phyloP scores from a whole-genome alignment of 305 asterid species.

The Petunia hybrid region DNA sequence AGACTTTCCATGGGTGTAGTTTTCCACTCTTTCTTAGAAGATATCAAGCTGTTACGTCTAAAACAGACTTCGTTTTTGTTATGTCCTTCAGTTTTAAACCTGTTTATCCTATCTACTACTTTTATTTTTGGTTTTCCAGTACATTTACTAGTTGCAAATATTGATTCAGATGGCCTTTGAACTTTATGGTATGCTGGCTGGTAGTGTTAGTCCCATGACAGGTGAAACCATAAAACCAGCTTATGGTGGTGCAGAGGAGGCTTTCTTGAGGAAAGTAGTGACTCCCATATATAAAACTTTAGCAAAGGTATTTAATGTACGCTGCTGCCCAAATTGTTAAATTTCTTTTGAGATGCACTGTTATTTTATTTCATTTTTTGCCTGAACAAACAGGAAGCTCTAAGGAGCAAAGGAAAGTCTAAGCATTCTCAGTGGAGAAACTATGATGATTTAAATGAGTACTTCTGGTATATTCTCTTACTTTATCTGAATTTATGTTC shows the following conservation, averaged over 20 bases:
- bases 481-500: constrained; percentile 16
- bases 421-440: constrained; percentile 97
- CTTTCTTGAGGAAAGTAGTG: constrained; percentile 85
- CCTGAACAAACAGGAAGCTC: constrained; percentile 75
- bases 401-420: constrained; percentile 62
- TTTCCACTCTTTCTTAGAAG: constrained; percentile 16
- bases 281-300: constrained; percentile 86
- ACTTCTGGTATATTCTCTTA: constrained; percentile 70
- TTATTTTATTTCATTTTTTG: constrained; percentile 37
- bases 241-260: constrained; percentile 94
- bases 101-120: constrained; percentile 16
- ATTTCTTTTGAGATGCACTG: constrained; percentile 27
- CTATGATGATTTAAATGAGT: constrained; percentile 95
- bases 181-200: constrained; percentile 89
- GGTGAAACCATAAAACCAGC: constrained; percentile 96
- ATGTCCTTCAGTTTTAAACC: not conserved
- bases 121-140: constrained; percentile 22
- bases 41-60: constrained; percentile 11
- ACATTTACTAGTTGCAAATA: constrained; percentile 22
- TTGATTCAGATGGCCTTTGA: constrained; percentile 88
- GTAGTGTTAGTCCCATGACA: constrained; percentile 94
- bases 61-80: constrained; percentile 24
- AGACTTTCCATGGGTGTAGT: not conserved
- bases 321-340: not conserved
- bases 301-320: constrained; percentile 57